Base-by-base conservation (phyloP, 495 filamentous ascomycete genomes). In the Rhypophila decipiens region DNA sequence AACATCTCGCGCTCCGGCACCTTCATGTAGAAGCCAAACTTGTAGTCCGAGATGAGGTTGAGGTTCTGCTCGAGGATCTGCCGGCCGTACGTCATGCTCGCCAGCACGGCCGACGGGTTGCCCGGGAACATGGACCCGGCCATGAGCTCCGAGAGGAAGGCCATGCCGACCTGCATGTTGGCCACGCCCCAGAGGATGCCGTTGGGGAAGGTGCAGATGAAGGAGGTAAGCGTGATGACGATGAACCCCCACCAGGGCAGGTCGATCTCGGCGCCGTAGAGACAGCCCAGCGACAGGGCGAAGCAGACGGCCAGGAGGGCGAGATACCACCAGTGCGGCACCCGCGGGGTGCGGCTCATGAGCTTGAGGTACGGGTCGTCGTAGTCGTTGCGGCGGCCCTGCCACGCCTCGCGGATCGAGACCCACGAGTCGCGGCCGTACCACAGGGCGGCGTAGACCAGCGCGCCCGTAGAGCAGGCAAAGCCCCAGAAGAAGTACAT, bases 211-310 rank as follows among this genome's bases (percentile, higher is more conserved):
- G 38, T 54, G 8, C 19, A 50, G 10, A 71, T 20, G 11, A 29
- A 36, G 0, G 60, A 55, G 5, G 69, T 47, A n/a, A 69, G 19
- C 15, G 46, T 56, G 37, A 74, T 56, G 10, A 81, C 49, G 19
- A 80, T 49, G 42, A 75, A 75, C 1, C 68, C 77, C 76, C 75
- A 80, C 42, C 61, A 73, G 2, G 77, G 73, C 1, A 80, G 66
- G 2, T 70, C 71, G 17, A 71, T 70, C 8, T 75, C 56, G 19
- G 66, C 68, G 45, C 64, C 66, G 37, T 72, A 66, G 18, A 70
- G 60, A 9, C 68, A 66, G 23, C 64, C 65, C 5, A 81, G 46
- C 2, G 71, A 75, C 0, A 72, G 55, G 24, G 72, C 39, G 35
- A 77, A 70, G 36, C 66, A 71, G 17, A 61, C 41, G n/a, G 71